These are phyloP conservation scores for Hypocreales sp. DNA, from an alignment of 2,329 filamentous ascomycete genomes.

Conservation along the genomic window DNA sequence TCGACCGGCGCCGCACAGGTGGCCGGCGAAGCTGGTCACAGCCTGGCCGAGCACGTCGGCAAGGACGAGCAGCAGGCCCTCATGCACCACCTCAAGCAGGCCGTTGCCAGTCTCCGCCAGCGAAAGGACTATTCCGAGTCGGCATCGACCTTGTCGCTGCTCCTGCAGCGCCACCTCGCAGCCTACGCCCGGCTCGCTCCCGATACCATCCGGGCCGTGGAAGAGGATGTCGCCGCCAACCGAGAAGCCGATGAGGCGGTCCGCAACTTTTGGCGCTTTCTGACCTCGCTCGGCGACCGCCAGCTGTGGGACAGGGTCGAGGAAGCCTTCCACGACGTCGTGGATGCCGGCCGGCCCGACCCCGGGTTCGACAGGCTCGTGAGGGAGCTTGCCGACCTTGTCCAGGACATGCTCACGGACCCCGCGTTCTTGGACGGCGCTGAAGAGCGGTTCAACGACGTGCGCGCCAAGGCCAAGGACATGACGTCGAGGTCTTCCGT, in stretches of 20 bases:
- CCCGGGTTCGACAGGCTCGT: constrained; percentile 71
- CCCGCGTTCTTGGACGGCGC: constrained; percentile 72
- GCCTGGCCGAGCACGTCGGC: constrained; percentile 56
- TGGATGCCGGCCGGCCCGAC: constrained; percentile 61
- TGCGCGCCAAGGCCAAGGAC: constrained; percentile 42
- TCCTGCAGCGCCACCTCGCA: constrained; percentile 65
- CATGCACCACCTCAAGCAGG: constrained; percentile 59
- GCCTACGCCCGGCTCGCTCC: constrained; percentile 61
- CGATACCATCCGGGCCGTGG: constrained; percentile 48
- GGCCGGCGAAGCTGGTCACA: constrained; percentile 46
- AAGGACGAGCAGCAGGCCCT: constrained; percentile 61
- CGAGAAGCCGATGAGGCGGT: constrained; percentile 59
- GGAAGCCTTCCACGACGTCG: constrained; percentile 48
- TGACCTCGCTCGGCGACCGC: constrained; percentile 64
- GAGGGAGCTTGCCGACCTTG: constrained; percentile 52
- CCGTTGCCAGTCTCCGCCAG: constrained; percentile 57
- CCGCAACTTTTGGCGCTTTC: constrained; percentile 64
- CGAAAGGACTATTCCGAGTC: constrained; percentile 75
- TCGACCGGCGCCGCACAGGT: constrained; percentile 37
- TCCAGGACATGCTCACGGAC: constrained; percentile 73
- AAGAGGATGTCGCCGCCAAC: constrained; percentile 60
- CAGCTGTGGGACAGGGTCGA: constrained; percentile 65
- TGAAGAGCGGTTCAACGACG: constrained; percentile 34
- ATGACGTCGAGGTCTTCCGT: constrained; percentile 53
- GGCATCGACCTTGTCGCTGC: constrained; percentile 58